Evolutionary conservation across 2,329 filamentous ascomycete genomes (phyloP), one percentile per base, ranked within the genome.

Genomic region (Ophiostoma sp.): DNA sequence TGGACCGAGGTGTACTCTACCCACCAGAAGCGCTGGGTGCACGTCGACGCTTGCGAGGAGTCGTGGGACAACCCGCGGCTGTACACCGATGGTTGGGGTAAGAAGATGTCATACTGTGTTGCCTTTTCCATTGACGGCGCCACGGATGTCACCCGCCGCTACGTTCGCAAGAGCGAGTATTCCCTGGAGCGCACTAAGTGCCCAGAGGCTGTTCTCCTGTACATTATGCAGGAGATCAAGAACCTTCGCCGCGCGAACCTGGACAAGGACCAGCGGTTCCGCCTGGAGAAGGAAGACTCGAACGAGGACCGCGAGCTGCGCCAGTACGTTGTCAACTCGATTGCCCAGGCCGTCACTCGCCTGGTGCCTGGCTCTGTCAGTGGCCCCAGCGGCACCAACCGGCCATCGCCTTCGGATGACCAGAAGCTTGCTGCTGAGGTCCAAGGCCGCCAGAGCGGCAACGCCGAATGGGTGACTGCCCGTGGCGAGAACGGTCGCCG

Each of bases 1-100:
- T 99, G 95, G 95, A 97, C 94, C 0, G 95, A 98, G 76, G 90
- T 98, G 17, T 99, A 97, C 81, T 97, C 94, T 2, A 92, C 95
- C 73, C 93, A 97, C 80, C 90, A 94, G 77, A 89, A 91, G 79
- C 88, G 93, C 78, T 99, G 95, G 95, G 86, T 98, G n/a, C 94
- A 98, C 75, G 93, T 97, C 60, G 95, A 99, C 79, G 89, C 90
- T 44, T 97, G 94, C 77, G 95, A 98, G 78, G 94, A 94, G 77
- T 89, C 92, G 1, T 98, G 94, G 93, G 95, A 99, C 78, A 93
- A 94, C 76, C 95, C 95, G 68, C 86, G 92, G 65, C 85, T 98
- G 11, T 98, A 98, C 80, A 89, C 93, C 7, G 93, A 97, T 80
- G 94, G 94, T 72, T 99, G 95, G 95, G 89, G 90, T 75, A 95